Conservation (phyloP, 352 stramenopile genomes). For the Pythium dissimile region DNA sequence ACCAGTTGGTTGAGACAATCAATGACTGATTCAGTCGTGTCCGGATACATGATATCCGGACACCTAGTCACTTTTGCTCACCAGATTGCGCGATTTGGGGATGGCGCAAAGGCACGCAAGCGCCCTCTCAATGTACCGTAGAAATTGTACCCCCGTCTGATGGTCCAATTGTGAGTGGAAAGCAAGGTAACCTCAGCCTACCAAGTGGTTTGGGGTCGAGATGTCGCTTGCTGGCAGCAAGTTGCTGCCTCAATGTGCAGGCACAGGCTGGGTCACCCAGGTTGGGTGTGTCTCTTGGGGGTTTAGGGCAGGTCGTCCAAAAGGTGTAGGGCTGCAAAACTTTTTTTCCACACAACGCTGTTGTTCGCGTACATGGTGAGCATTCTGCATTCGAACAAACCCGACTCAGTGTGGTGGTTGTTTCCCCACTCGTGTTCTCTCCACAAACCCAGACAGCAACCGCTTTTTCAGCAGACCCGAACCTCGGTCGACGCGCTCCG, state of each 20-base stretch:
- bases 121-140: conserved; percentile 5
- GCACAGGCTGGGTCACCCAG: too few species aligned
- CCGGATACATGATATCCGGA: conserved; percentile 6
- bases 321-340: conserved; percentile 8
- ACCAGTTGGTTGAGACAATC: conserved; percentile 3
- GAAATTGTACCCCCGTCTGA: conserved; percentile 11
- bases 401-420: too few species aligned
- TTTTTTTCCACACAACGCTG: conserved; percentile 13
- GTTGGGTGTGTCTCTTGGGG: conserved; percentile 24
- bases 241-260: too few species aligned
- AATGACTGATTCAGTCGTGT: too few species aligned
- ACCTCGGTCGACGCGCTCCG: background rate
- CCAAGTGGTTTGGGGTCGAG: conserved; percentile 20
- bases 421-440: conserved; percentile 1
- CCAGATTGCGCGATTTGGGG: conserved; percentile 7
- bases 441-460: conserved; percentile 2
- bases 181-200: background rate
- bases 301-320: conserved; percentile 17
- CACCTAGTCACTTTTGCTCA: conserved; percentile 7
- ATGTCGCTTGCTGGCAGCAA: conserved; percentile 21
- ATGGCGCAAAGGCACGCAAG: conserved; percentile 13
- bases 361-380: background rate
- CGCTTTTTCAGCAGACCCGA: background rate
- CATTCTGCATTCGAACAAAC: background rate
- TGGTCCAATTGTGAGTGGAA: conserved; percentile 16